Percentiles rank a stretch among this genome's conserved stretches.
phyloP scores from a whole-genome alignment of 176 grass and related monocot species.

The Eleusine coracana region DNA sequence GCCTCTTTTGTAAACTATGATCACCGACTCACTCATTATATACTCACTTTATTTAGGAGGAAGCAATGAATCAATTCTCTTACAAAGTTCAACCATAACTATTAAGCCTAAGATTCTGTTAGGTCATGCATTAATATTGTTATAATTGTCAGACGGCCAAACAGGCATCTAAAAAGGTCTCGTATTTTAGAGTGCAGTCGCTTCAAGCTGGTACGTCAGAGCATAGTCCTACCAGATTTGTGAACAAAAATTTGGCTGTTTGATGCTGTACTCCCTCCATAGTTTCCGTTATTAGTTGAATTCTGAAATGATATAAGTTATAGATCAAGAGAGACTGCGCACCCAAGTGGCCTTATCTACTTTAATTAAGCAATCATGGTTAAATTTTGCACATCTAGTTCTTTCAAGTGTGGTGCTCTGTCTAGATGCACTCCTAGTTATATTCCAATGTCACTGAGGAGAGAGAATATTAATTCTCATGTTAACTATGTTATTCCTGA shows the following conservation, averaged over 20 bases:
- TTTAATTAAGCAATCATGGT: slow-evolving; percentile 19
- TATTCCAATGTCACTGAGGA: neutral
- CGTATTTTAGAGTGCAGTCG: neutral
- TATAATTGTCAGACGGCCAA: neutral
- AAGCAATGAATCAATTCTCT: neutral
- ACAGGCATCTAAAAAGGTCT: neutral
- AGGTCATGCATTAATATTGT: neutral
- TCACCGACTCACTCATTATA: neutral
- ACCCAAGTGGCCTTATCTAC: neutral
- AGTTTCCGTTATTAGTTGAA: neutral
- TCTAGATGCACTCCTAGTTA: neutral
- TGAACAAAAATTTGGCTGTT: slow-evolving; percentile 2
- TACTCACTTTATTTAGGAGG: neutral
- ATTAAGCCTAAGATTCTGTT: neutral
- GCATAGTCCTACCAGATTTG: slow-evolving; percentile 1
- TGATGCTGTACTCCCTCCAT: neutral
- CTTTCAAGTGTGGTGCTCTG: neutral
- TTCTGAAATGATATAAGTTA: neutral
- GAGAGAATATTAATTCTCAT: slow-evolving; percentile 12
- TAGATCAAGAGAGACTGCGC: neutral
- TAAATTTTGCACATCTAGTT: neutral
- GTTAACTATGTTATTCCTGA: slow-evolving; percentile 27
- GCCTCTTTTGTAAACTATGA: slow-evolving; percentile 2
- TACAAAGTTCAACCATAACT: neutral
- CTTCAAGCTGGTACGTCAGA: neutral